Percentiles rank a stretch among this genome's conserved stretches.
phyloP scores from a whole-genome alignment of 352 stramenopile genomes.

The Halophytophthora polymorphica region DNA sequence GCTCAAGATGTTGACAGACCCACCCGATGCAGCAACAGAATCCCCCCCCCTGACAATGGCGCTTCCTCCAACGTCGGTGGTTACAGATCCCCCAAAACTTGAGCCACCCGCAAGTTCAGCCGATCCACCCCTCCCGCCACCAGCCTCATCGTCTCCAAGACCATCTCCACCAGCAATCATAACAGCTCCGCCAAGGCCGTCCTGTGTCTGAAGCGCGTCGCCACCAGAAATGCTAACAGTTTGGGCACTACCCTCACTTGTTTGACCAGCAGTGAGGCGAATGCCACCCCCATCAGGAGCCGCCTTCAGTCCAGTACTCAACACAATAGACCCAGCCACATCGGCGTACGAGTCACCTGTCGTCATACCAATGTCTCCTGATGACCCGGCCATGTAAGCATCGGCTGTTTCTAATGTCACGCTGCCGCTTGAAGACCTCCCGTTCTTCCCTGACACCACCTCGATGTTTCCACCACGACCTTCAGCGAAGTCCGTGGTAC shows the following conservation, averaged over 20 bases:
- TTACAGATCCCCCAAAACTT: conserved; percentile 38
- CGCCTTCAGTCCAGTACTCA: conserved; percentile 45
- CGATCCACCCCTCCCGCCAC: conserved; percentile 41
- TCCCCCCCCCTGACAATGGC: conserved; percentile 37
- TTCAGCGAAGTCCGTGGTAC: conserved; percentile 30
- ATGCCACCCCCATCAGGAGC: conserved; percentile 34
- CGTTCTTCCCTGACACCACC: conserved; percentile 43
- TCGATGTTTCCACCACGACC: conserved; percentile 33
- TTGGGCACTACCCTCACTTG: conserved; percentile 32
- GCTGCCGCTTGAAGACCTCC: conserved; percentile 33
- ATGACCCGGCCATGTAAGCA: conserved; percentile 33
- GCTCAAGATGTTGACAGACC: conserved; percentile 40
- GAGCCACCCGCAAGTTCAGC: conserved; percentile 38
- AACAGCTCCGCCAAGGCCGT: conserved; percentile 33
- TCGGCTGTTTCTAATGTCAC: conserved; percentile 39
- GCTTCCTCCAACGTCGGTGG: conserved; percentile 38
- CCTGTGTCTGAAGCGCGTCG: conserved; percentile 34
- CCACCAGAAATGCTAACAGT: conserved; percentile 35
- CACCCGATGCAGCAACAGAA: conserved; percentile 39
- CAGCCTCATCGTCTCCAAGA: conserved; percentile 32
- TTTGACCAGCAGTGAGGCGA: conserved; percentile 32
- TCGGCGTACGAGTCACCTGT: conserved; percentile 34
- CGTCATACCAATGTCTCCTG: conserved; percentile 34
- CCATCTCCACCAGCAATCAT: conserved; percentile 35
- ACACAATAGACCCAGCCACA: conserved; percentile 37